These are phyloP conservation scores for Colletotrichum tropicale DNA, from an alignment of 2,329 filamentous ascomycete genomes.

Conservation along the genomic window DNA sequence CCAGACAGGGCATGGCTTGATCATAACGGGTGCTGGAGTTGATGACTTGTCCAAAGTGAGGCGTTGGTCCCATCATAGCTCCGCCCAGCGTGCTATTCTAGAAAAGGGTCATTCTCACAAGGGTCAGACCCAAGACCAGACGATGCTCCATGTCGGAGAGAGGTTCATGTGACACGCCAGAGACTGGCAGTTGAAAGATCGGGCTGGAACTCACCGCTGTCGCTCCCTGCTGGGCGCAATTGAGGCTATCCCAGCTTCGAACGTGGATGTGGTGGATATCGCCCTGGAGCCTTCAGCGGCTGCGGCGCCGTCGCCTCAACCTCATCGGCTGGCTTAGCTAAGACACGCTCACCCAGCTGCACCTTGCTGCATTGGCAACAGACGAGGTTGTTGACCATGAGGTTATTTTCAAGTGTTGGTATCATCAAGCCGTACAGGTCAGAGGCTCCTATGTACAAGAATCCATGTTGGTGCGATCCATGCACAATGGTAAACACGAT, in stretches of 20 bases:
- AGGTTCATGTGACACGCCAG: constrained; percentile 8
- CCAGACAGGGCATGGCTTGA: background rate
- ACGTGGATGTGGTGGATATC: constrained; percentile 1
- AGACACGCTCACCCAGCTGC: background rate
- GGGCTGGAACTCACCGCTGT: background rate
- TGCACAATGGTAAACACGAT: background rate
- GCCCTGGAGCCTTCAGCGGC: constrained; percentile 3
- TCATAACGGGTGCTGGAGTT: background rate
- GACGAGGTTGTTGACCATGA: background rate
- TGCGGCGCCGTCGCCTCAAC: background rate
- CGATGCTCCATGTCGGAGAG: background rate
- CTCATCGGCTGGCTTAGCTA: background rate
- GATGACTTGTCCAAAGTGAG: background rate
- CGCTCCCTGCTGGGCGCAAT: background rate
- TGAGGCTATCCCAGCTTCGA: constrained; percentile 13
- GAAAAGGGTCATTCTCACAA: background rate
- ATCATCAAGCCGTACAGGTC: background rate
- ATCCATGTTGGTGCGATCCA: background rate
- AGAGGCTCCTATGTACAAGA: background rate
- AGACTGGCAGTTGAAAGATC: background rate
- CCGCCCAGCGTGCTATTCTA: background rate
- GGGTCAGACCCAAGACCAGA: constrained; percentile 4
- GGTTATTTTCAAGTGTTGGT: background rate
- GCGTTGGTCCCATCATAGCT: background rate
- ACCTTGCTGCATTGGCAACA: too few species aligned